phyloP scores from a whole-genome alignment of 176 grass and related monocot genomes.

The Coix lacrymajobi region DNA sequence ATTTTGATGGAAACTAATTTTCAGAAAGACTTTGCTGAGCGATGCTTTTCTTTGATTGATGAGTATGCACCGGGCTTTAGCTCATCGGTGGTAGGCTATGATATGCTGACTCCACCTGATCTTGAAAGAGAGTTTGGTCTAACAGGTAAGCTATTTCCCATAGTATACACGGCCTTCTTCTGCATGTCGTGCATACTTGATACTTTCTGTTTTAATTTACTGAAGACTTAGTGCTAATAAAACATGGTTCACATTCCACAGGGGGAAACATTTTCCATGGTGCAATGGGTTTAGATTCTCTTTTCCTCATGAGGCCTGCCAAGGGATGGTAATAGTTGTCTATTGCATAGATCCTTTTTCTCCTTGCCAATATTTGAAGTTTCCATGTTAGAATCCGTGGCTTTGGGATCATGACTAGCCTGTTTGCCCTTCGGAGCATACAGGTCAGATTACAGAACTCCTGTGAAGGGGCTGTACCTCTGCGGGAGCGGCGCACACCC shows the following conservation, averaged over 20 bases:
- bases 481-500: conserved; percentile 92
- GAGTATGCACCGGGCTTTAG: conserved; percentile 90
- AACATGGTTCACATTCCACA: conserved; percentile 24
- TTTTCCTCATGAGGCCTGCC: conserved; percentile 87
- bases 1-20: conserved; percentile 29
- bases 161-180: background rate
- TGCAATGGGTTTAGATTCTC: conserved; percentile 88
- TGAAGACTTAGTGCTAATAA: conserved; percentile 2
- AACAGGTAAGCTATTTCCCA: conserved; percentile 47
- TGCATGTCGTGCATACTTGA: background rate
- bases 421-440: conserved; percentile 6
- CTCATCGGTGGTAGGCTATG: conserved; percentile 83
- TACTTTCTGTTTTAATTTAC: background rate
- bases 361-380: background rate
- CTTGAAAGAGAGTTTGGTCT: conserved; percentile 94
- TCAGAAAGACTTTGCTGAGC: conserved; percentile 88
- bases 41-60: conserved; percentile 95
- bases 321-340: conserved; percentile 66
- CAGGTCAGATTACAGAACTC: conserved; percentile 95
- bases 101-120: conserved; percentile 94
- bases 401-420: background rate
- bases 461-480: conserved; percentile 83
- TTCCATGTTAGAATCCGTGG: background rate
- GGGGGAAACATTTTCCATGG: conserved; percentile 98
- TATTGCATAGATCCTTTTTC: background rate